These are phyloP conservation scores for Aspergillus conjunctus DNA, from an alignment of 495 filamentous ascomycete species.

Conservation along the genomic window DNA sequence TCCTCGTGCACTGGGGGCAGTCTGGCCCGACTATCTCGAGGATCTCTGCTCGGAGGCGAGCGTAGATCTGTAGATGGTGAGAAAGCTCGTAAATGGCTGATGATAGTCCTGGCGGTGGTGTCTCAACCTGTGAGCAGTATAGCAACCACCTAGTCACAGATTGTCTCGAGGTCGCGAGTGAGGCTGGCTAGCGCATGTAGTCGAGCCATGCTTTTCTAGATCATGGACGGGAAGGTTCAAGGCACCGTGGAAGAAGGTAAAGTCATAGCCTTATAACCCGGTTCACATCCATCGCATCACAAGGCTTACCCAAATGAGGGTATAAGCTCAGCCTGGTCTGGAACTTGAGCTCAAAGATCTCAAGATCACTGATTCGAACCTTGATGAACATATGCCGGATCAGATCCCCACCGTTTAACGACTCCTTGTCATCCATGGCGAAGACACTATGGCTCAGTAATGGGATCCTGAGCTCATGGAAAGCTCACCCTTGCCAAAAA, in stretches of 20 bases:
- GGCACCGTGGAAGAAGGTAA: conserved; percentile 10
- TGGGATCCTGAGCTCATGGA: conserved; percentile 52
- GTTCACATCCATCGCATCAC: conserved; percentile 56
- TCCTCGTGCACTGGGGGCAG: conserved; percentile 12
- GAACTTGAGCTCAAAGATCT: conserved; percentile 55
- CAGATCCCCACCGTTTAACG: conserved; percentile 54
- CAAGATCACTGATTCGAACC: conserved; percentile 50
- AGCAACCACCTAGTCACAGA: conserved; percentile 11
- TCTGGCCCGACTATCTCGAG: conserved; percentile 8
- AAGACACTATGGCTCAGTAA: conserved; percentile 63
- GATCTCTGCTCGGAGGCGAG: conserved; percentile 4
- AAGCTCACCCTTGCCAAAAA: conserved; percentile 57
- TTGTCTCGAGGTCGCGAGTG: conserved; percentile 8
- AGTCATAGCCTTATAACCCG: no score
- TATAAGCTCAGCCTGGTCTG: conserved; percentile 44
- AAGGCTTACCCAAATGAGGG: conserved; percentile 39
- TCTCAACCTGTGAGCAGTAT: conserved; percentile 12
- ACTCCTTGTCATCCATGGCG: conserved; percentile 56
- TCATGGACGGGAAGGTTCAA: conserved; percentile 7
- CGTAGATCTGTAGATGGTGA: conserved; percentile 8
- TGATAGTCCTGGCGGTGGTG: conserved; percentile 15
- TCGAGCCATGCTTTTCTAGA: neutral
- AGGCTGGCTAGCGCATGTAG: conserved; percentile 15
- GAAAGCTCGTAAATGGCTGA: conserved; percentile 14
- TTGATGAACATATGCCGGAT: conserved; percentile 62